Base-by-base conservation (phyloP, 2,329 filamentous ascomycete species). In the Exophiala calicioides region DNA sequence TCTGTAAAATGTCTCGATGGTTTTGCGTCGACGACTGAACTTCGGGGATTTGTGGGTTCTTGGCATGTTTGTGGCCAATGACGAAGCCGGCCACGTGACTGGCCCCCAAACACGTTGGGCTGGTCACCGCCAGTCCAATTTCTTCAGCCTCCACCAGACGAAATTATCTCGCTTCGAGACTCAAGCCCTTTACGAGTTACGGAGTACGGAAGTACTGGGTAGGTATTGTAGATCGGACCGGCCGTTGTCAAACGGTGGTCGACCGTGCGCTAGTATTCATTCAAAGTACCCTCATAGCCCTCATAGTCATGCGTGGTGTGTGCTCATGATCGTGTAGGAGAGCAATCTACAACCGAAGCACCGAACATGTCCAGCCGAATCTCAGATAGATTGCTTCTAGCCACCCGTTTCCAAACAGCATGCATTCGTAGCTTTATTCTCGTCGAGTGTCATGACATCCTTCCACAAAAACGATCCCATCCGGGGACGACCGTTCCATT, bases 291-390 rank as follows among this genome's bases (percentile, higher is more conserved):
- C 24, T 27, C 24, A 33, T 33, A 33, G 16, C 12, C 10, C 13
- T 18, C 27, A 10, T 23, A 21, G n/a, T 24, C 31, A 34, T 33
- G 12, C 40, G 34, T 19, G 31, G 13, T 30, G 19, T n/a, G n/a
- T 30, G 42, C 43, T 33, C 27, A 47, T 33, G 30, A 18, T 40
- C 29, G 18, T 40, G n/a, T 13, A 39, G 15, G 6, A 23, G 16
- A 20, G 19, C 13, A 33, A 19, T 46, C 42, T 47, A 41, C 44
- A 35, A 32, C 12, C 9, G 23, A 6, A 3, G 3, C 23, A 24
- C 13, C 19, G 10, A 27, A 20, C 36, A 40, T 40, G 5, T 9
- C 30, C 36, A 5, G 26, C 15, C 4, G 26, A 31, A 31, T 32
- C 37, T 30, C 30, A 31, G 15, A 41, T 8, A 20, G 23, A 12